Conservation (phyloP, 2,329 filamentous ascomycete species). For the Fusarium sambucinum region DNA sequence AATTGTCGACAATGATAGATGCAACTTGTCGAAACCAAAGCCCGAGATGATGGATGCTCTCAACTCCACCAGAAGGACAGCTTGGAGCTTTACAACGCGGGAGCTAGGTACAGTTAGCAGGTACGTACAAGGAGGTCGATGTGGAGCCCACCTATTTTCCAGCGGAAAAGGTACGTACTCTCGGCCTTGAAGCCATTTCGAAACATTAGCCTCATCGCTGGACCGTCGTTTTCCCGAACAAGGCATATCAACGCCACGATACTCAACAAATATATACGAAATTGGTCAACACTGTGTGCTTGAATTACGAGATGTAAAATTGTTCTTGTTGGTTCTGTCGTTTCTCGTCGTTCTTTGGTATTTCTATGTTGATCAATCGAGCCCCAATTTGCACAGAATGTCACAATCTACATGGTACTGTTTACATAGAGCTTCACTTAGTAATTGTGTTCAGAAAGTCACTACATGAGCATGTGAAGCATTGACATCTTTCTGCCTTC, state of each 20-base stretch:
- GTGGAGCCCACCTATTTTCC: slow-evolving; percentile 19
- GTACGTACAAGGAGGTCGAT: slow-evolving; percentile 17
- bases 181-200: background rate
- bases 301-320: background rate
- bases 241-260: slow-evolving; percentile 17
- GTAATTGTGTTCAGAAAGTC: background rate
- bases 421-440: background rate
- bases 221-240: slow-evolving; percentile 44
- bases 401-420: background rate
- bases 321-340: background rate
- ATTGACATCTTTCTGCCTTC: background rate
- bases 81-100: slow-evolving; percentile 56
- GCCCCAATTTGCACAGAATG: background rate
- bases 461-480: background rate
- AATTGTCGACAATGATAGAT: slow-evolving; percentile 52
- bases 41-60: slow-evolving; percentile 44
- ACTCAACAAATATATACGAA: background rate
- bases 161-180: slow-evolving; percentile 41
- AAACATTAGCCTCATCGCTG: slow-evolving; percentile 18
- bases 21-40: slow-evolving; percentile 50
- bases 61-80: slow-evolving; percentile 56
- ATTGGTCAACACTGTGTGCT: background rate
- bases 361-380: background rate
- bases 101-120: slow-evolving; percentile 17
- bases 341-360: background rate